phyloP scores from a whole-genome alignment of 805 yeast species.

The Lachancea lanzarotensis region DNA sequence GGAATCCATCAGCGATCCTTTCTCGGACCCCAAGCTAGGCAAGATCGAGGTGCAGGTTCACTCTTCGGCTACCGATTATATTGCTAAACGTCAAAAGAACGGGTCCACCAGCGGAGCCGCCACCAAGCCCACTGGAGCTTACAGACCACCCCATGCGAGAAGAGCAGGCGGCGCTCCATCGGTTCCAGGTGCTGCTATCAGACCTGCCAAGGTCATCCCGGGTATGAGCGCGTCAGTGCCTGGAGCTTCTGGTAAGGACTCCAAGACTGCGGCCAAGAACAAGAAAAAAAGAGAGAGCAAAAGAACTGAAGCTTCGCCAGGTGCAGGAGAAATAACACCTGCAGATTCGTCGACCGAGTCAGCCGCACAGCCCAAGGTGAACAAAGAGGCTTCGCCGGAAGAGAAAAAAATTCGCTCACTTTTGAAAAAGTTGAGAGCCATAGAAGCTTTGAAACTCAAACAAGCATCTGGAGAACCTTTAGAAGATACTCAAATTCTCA shows the following conservation, averaged over 20 bases:
- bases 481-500: constrained; percentile 88
- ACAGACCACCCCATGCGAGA: constrained; percentile 95
- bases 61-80: constrained; percentile 56
- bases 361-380: constrained; percentile 8
- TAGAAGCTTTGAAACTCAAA: constrained; percentile 79
- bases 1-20: constrained; percentile 31
- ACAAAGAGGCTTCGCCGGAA: constrained; percentile 49
- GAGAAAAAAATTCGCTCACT: constrained; percentile 89
- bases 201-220: constrained; percentile 29
- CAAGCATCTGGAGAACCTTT: constrained; percentile 76
- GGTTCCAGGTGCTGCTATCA: constrained; percentile 30
- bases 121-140: constrained; percentile 76
- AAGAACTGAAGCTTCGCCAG: constrained; percentile 30
- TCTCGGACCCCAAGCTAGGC: constrained; percentile 43
- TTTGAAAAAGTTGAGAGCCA: constrained; percentile 92
- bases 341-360: constrained; percentile 3
- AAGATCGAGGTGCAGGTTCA: constrained; percentile 60
- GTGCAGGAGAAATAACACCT: constrained; percentile 10
- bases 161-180: constrained; percentile 29
- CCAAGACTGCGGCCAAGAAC: constrained; percentile 65
- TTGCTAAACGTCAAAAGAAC: constrained; percentile 34
- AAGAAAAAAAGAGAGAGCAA: constrained; percentile 65
- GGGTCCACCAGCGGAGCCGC: constrained; percentile 22
- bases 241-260: constrained; percentile 41
- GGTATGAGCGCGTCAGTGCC: constrained; percentile 39